A percentile compares a stretch with the other conserved stretches of the same genome.
Conservation (phyloP, 441 rosid genomes). For the Pelargonium citronellum region DNA sequence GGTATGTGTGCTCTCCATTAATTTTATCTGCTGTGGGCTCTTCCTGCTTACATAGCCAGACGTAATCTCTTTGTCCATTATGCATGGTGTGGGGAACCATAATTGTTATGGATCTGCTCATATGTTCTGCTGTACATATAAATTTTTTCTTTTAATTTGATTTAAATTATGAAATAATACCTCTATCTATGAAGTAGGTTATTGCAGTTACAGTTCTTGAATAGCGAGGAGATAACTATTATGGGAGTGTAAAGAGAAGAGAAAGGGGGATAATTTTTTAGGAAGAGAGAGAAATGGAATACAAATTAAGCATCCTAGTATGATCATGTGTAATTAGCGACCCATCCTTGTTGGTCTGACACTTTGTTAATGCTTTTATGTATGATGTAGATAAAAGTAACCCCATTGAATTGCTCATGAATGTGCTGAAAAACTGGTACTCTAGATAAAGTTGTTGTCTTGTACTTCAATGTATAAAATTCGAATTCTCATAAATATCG, state of each 20-base stretch:
- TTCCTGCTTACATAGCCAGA: neutral
- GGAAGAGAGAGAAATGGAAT: neutral
- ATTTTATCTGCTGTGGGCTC: neutral
- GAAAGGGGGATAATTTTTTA: neutral
- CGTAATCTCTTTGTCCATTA: neutral
- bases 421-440: neutral
- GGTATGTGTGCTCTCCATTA: constrained; percentile 34
- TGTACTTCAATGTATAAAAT: neutral
- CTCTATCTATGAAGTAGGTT: neutral
- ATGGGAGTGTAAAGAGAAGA: neutral
- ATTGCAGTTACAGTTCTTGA: neutral
- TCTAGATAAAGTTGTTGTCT: neutral
- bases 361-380: neutral
- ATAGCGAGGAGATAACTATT: neutral
- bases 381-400: neutral
- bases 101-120: neutral
- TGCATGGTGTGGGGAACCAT: constrained; percentile 1
- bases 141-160: neutral
- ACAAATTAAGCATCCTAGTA: neutral
- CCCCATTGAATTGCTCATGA: neutral
- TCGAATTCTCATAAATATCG: neutral
- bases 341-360: neutral
- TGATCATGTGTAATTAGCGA: neutral
- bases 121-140: neutral
- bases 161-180: neutral